Evolutionary conservation across 306 rosid genomes (phyloP), one percentile per base, ranked within the genome.

Genomic region (Comarum palustre): DNA sequence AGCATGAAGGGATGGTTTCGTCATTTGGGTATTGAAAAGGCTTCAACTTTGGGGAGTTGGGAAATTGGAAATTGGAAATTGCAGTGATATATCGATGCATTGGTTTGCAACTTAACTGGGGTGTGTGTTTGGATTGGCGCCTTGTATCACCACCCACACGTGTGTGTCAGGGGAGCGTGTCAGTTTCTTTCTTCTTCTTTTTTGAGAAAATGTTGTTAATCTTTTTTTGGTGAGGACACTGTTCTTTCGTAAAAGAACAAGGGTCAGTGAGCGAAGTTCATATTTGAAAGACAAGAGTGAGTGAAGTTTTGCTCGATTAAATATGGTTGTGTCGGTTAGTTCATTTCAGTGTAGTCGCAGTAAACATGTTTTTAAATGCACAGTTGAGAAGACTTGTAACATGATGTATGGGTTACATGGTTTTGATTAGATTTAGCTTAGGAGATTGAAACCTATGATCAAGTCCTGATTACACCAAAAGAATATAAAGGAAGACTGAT

Each of bases 81-180:
- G 20, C 2, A 54, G 16, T 34, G 47, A n/a, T 14, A 74, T 54
- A 42, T 8, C 41, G 66, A 24, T 57, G 63, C 27, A 15, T 57
- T 57, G 77, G 74, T 51, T 68, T 16, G 32, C 65, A 10, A 55
- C 16, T 69, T 47, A n/a, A 39, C 43, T 39, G 43, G 43, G 8
- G 61, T 31, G 10, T 31, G 16, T 12, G 48, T 24, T 8, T 66
- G 69, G 57, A 71, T 81, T 73, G 84, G 76, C 78, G 81, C 84
- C 84, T 81, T 68, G 60, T 48, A 9, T 42, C 39, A 31, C 76
- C 9, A 9, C 71, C 5, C 65, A 61, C 67, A 5, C 3, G 1
- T 19, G 24, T 61, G 71, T 43, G 69, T 29, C 15, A 0, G 25
- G 3, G 34, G 65, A 52, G 32, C 8, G 45, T 43, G 42, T 59